A percentile compares a stretch with the other conserved stretches of the same genome.
phyloP scores from a whole-genome alignment of 2,329 filamentous ascomycete species.

The Sclerotinia glacialis region DNA sequence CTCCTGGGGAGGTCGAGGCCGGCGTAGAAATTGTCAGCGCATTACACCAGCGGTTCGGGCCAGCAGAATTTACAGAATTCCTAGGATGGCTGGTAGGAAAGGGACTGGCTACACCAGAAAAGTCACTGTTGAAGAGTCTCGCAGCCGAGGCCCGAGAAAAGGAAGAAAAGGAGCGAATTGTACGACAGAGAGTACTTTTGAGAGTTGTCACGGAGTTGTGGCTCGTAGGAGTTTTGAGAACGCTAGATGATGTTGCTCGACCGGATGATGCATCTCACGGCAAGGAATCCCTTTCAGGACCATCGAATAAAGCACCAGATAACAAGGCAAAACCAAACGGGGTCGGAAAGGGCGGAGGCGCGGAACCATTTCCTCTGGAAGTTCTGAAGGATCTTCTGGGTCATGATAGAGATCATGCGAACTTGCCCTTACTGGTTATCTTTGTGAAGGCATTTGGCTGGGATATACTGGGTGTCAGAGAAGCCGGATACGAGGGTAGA shows the following conservation, averaged over 20 bases:
- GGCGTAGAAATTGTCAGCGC: slow-evolving; percentile 91
- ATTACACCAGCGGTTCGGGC: slow-evolving; percentile 92
- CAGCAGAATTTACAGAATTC: slow-evolving; percentile 84
- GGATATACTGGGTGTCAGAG: slow-evolving; percentile 84
- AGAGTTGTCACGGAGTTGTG: slow-evolving; percentile 93
- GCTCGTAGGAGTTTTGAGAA: slow-evolving; percentile 85
- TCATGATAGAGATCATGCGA: slow-evolving; percentile 87
- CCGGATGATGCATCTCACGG: slow-evolving; percentile 58
- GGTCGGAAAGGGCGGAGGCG: slow-evolving; percentile 60
- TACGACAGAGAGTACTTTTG: slow-evolving; percentile 79
- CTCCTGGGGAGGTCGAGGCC: slow-evolving; percentile 84
- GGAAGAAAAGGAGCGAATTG: slow-evolving; percentile 91
- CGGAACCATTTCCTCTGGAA: slow-evolving; percentile 92
- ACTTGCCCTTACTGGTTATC: slow-evolving; percentile 84
- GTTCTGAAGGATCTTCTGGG: slow-evolving; percentile 96
- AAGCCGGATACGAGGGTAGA: slow-evolving; percentile 69
- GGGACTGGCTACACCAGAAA: slow-evolving; percentile 87
- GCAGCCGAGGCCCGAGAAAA: slow-evolving; percentile 81
- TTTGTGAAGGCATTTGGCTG: slow-evolving; percentile 96
- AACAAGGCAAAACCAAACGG: slow-evolving; percentile 54
- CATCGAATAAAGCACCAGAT: slow-evolving; percentile 60
- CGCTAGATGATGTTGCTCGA: slow-evolving; percentile 64
- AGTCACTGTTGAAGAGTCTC: slow-evolving; percentile 73
- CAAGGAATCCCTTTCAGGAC: slow-evolving; percentile 46
- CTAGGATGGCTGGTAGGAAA: slow-evolving; percentile 90